Evolutionary conservation across 768 basidiomycete species (phyloP).

Genomic region (Phylloporus arenicola): DNA sequence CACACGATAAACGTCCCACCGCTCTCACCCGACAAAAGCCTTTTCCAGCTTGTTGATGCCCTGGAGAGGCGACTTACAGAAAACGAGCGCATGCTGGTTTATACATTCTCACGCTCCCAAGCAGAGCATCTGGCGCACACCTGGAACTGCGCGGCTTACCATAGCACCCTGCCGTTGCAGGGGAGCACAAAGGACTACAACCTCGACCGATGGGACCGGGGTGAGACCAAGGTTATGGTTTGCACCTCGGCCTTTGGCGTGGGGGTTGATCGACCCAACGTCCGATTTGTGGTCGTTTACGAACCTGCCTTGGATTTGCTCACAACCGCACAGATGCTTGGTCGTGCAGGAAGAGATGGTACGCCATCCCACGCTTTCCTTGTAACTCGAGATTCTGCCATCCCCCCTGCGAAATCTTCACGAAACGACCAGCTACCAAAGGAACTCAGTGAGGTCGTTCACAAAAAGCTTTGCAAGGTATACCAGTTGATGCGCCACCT

Average conservation of each 20-base stretch:
- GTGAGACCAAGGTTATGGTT: neutral
- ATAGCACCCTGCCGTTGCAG: neutral
- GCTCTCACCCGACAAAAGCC: too few species aligned
- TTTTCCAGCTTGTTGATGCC: too few species aligned
- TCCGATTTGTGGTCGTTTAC: constrained; percentile 2
- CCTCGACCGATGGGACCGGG: constrained; percentile 1
- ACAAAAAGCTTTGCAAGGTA: too few species aligned
- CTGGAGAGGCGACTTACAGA: too few species aligned
- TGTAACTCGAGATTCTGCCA: too few species aligned
- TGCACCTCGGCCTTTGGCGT: constrained; percentile 2
- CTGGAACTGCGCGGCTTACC: neutral
- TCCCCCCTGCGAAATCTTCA: too few species aligned
- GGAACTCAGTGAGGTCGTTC: too few species aligned
- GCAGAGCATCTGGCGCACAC: too few species aligned
- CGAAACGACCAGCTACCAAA: too few species aligned
- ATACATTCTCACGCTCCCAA: too few species aligned
- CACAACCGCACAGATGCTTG: neutral
- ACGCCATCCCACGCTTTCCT: neutral
- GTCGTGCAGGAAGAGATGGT: constrained; percentile 4
- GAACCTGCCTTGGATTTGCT: neutral
- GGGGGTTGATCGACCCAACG: constrained; percentile 1
- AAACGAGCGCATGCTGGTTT: too few species aligned
- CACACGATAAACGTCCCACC: too few species aligned
- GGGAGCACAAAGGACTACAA: neutral
- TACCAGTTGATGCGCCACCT: neutral